A percentile compares a stretch with the other conserved stretches of the same genome.
Conservation (phyloP, 2,329 filamentous ascomycete species). For the Chaetomium olivaceum region DNA sequence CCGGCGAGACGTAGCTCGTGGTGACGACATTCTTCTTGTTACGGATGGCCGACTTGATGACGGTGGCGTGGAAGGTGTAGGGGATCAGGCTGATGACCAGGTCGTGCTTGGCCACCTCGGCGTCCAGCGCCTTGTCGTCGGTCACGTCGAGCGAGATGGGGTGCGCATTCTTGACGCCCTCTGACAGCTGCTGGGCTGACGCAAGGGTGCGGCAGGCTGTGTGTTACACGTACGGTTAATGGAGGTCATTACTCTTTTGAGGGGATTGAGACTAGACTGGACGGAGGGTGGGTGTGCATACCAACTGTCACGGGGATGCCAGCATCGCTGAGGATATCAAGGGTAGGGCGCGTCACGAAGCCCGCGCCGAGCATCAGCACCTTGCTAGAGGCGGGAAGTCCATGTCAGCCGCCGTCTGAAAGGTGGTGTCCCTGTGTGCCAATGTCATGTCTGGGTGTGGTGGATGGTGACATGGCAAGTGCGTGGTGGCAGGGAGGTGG, state of each 20-base stretch:
- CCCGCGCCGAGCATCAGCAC: constrained; percentile 54
- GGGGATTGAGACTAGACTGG: not conserved
- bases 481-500: not conserved
- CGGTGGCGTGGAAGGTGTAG: constrained; percentile 83
- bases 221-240: constrained; percentile 2
- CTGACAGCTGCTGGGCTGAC: constrained; percentile 71
- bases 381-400: constrained; percentile 31
- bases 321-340: constrained; percentile 62
- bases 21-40: constrained; percentile 96
- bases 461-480: constrained; percentile 3
- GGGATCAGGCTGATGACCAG: constrained; percentile 83
- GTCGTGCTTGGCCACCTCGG: constrained; percentile 76
- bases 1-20: constrained; percentile 87
- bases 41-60: constrained; percentile 91
- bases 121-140: constrained; percentile 74
- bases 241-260: not conserved
- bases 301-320: constrained; percentile 66
- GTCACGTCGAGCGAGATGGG: constrained; percentile 84
- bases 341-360: constrained; percentile 64
- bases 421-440: not conserved
- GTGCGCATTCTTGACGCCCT: constrained; percentile 69
- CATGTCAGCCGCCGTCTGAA: constrained; percentile 15
- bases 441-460: not conserved
- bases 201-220: constrained; percentile 55
- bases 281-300: constrained; percentile 39